phyloP scores from a whole-genome alignment of 1,139 yeast species.

The Sugiyamaella japonica region DNA sequence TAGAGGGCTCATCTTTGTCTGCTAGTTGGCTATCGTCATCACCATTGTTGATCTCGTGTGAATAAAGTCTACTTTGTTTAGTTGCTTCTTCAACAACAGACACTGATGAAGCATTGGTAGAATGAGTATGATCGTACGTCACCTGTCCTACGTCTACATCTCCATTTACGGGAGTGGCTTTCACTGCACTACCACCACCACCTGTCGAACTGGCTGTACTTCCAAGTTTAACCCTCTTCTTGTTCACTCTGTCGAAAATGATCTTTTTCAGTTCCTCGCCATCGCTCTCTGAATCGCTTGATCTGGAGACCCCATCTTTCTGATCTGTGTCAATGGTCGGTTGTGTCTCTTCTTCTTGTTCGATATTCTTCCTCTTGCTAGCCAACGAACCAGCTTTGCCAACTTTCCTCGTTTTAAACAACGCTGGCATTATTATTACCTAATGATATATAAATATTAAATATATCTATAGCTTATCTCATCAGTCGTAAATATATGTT shows the following conservation, averaged over 20 bases:
- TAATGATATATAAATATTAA: neutral
- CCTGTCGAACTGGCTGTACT: neutral
- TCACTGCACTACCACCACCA: neutral
- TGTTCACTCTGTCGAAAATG: neutral
- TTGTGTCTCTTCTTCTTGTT: neutral
- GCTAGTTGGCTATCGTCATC: neutral
- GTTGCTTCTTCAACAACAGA: conserved; percentile 40
- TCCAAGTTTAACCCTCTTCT: neutral
- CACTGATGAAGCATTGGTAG: conserved; percentile 11
- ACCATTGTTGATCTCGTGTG: conserved; percentile 10
- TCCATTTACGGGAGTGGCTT: neutral
- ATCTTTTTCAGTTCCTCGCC: neutral
- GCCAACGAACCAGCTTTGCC: neutral
- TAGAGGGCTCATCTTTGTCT: conserved; percentile 1
- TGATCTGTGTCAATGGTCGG: neutral
- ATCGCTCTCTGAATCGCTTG: neutral
- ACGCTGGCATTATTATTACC: conserved; percentile 2
- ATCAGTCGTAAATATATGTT: too few relatives aligned
- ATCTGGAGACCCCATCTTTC: neutral
- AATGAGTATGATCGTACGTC: conserved; percentile 24
- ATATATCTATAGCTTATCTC: neutral
- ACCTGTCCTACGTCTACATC: conserved; percentile 26
- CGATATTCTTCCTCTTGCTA: conserved; percentile 3
- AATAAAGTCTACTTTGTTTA: conserved; percentile 38
- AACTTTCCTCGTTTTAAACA: conserved; percentile 12